Percentiles rank a stretch among this genome's conserved stretches.
Conservation (phyloP, 1,139 yeast genomes). For the Blastobotrys arbuscula region DNA sequence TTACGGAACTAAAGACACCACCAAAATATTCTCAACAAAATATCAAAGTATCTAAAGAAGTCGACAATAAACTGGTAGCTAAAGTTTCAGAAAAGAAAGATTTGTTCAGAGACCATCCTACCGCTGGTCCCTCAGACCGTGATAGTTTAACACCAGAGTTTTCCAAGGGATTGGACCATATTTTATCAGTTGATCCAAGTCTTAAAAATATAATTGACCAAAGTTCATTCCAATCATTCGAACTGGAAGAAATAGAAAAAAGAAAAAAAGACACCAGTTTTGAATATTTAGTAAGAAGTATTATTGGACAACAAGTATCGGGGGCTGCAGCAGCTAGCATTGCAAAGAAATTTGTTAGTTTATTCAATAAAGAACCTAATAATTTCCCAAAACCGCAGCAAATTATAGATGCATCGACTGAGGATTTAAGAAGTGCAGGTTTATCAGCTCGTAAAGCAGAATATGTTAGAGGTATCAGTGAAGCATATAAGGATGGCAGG, state of each 20-base stretch:
- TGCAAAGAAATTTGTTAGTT: slow-evolving; percentile 40
- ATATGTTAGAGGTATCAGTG: slow-evolving; percentile 58
- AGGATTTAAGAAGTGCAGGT: slow-evolving; percentile 57
- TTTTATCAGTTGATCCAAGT: slow-evolving; percentile 36
- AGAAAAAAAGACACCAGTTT: slow-evolving; percentile 25
- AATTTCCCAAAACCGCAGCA: slow-evolving; percentile 50
- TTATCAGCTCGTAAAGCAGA: slow-evolving; percentile 63
- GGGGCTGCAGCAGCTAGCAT: slow-evolving; percentile 78
- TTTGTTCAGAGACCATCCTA: background rate
- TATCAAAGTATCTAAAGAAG: background rate
- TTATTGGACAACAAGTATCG: slow-evolving; percentile 78
- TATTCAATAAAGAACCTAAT: background rate
- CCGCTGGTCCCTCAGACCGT: background rate
- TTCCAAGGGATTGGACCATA: slow-evolving; percentile 32
- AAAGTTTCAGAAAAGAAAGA: background rate
- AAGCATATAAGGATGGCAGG: slow-evolving; percentile 45
- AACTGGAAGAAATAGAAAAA: slow-evolving; percentile 14
- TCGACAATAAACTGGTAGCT: background rate
- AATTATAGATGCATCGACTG: slow-evolving; percentile 40
- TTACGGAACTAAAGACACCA: background rate
- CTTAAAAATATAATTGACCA: slow-evolving; percentile 23
- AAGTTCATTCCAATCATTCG: slow-evolving; percentile 29
- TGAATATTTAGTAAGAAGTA: slow-evolving; percentile 42
- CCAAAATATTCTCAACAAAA: background rate
- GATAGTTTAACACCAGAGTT: slow-evolving; percentile 23